Evolutionary conservation across 1,139 yeast species (phyloP).

Genomic region (Arxiozyma slooffiae): DNA sequence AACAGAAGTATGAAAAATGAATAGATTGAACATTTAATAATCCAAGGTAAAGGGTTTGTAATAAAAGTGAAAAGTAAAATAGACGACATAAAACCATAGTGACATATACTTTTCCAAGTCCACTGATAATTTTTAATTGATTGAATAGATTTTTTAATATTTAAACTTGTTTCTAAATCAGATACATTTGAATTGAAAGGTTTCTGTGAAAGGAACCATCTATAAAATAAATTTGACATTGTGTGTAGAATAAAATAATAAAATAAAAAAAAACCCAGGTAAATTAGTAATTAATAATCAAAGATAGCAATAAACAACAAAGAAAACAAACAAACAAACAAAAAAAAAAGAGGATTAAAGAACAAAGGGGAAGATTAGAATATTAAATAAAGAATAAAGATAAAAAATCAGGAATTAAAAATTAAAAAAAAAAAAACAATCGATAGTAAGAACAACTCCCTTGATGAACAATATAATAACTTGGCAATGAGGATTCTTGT

Average conservation of each 20-base stretch:
- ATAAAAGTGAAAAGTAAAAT: conserved; percentile 43
- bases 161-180: conserved; percentile 51
- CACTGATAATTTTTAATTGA: conserved; percentile 44
- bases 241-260: too few species aligned
- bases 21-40: conserved; percentile 26
- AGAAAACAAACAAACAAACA: too few species aligned
- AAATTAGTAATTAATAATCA: neutral
- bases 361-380: neutral
- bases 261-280: neutral
- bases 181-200: conserved; percentile 47
- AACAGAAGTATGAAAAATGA: conserved; percentile 31
- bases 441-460: too few species aligned
- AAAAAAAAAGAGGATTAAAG: too few species aligned
- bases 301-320: neutral
- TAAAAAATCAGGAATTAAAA: too few species aligned
- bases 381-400: neutral
- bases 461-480: too few species aligned
- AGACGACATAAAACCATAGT: conserved; percentile 42
- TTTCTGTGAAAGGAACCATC: conserved; percentile 50
- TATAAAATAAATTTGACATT: conserved; percentile 28
- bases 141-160: conserved; percentile 41
- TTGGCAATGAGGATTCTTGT: too few species aligned
- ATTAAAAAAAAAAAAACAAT: too few species aligned
- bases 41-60: conserved; percentile 30
- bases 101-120: conserved; percentile 39